Base-by-base conservation (phyloP, 1,284 basidiomycete genomes). In the Fomitopsis schrenkii region DNA sequence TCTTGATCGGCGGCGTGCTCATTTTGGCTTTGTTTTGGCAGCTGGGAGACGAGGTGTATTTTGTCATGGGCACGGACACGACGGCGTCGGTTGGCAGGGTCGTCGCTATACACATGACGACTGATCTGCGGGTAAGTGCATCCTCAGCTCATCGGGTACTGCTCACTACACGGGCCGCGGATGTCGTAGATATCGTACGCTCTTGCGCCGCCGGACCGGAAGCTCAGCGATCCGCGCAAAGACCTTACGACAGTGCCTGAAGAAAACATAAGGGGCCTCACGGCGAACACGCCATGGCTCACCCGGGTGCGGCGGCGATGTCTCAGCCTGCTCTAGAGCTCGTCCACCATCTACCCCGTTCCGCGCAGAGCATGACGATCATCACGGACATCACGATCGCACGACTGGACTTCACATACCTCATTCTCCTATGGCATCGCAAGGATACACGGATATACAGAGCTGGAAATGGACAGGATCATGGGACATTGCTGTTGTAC, bases 21-120 rank as follows among this genome's bases (percentile, higher is more conserved):
- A 56, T 35, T 28, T 5, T 30, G 48, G 46, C 8, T 15, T 17
- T 17, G 19, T 1, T 15, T 28, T 17, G 19, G 28, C 52, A 59
- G 58, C 22, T 59, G 7, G 52, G 52, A 10, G 58, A 59, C 48
- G 58, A 59, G 40, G 58, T 59, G 38, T 41, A 44, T 30, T 59
- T 59, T 40, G 52, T 38, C 28, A 33, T 26, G 36, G 41, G 40
- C 36, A 38, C 50, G 38, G 19, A 36, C n/a, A 40, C 15, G 33
- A 46, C 26, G 28, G 50, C 28, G 17, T 14, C 22, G 15, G 52
- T 59, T 6, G 58, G 58, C 28, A 59, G 26, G 40, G 58, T 59
- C 38, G 50, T 54, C 26, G 52, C 58, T 1, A 59, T 59, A 48
- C 58, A 59, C n/a, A 53, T 59, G 50, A 44, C 58, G n/a, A 44